A percentile compares a stretch with the other conserved stretches of the same genome.
phyloP scores from a whole-genome alignment of 2,329 filamentous ascomycete genomes.

The Aspergillus sojae region DNA sequence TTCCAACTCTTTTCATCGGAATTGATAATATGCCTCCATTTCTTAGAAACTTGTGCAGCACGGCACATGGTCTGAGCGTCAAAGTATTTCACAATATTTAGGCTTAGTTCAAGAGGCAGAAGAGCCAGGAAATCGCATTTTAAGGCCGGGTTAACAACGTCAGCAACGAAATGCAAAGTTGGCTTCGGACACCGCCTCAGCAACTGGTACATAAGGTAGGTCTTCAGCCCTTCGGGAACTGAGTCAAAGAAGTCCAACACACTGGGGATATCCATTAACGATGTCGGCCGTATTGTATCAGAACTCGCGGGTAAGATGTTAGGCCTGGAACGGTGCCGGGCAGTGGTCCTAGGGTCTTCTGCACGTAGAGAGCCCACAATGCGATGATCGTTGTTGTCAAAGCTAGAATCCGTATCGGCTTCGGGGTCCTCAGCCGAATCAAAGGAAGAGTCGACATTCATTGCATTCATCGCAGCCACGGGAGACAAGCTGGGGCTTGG shows the following conservation, averaged over 20 bases:
- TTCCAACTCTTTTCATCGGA: slow-evolving; percentile 97
- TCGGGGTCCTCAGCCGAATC: slow-evolving; percentile 44
- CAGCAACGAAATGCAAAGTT: slow-evolving; percentile 84
- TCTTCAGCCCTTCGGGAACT: slow-evolving; percentile 88
- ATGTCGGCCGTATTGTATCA: slow-evolving; percentile 35
- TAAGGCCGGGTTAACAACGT: slow-evolving; percentile 87
- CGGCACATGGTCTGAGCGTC: slow-evolving; percentile 84
- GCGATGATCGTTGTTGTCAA: slow-evolving; percentile 40
- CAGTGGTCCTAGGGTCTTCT: slow-evolving; percentile 17
- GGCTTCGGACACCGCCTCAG: slow-evolving; percentile 84
- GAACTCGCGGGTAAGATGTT: slow-evolving; percentile 17
- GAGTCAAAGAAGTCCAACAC: slow-evolving; percentile 90
- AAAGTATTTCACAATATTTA: slow-evolving; percentile 85
- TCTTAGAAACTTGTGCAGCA: slow-evolving; percentile 89
- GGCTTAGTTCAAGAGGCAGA: slow-evolving; percentile 81
- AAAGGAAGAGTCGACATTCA: slow-evolving; percentile 46
- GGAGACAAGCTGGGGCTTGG: slow-evolving; percentile 94
- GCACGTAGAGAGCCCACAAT: slow-evolving; percentile 24
- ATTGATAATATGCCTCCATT: slow-evolving; percentile 89
- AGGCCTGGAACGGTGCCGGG: slow-evolving; percentile 11
- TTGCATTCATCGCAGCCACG: slow-evolving; percentile 72
- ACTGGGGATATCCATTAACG: slow-evolving; percentile 75
- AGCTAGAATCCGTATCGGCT: slow-evolving; percentile 46
- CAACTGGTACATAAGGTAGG: slow-evolving; percentile 95
- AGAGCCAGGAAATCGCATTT: slow-evolving; percentile 91